Evolutionary conservation across 2,329 filamentous ascomycete species (phyloP).

Genomic region (Fusarium musae): DNA sequence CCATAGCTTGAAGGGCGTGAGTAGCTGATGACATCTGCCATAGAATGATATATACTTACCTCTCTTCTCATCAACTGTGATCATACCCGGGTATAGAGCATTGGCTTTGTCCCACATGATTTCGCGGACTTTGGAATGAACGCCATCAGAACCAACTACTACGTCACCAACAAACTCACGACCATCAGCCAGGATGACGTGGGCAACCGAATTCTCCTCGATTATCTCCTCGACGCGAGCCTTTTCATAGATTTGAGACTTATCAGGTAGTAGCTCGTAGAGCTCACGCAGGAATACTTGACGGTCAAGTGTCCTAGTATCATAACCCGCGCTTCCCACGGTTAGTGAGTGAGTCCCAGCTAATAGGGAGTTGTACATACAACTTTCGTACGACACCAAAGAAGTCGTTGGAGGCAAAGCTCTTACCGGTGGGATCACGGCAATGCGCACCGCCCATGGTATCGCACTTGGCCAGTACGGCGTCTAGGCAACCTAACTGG

Average conservation of each 20-base stretch:
- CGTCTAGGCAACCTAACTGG: neutral
- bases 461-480: neutral
- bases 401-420: neutral
- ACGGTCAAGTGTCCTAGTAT: neutral
- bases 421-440: neutral
- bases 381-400: neutral
- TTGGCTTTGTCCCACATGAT: neutral
- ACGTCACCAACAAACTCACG: neutral
- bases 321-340: neutral
- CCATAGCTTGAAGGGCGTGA: neutral
- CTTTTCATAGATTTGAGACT: neutral
- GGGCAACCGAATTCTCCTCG: neutral
- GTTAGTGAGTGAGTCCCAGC: neutral
- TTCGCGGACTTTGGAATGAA: neutral
- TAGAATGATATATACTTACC: too few species aligned
- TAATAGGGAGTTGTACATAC: neutral
- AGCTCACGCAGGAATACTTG: neutral
- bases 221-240: neutral
- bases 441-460: neutral
- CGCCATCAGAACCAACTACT: neutral
- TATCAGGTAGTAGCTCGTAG: neutral
- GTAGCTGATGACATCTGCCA: accelerated
- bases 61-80: neutral
- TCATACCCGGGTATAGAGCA: neutral
- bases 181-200: neutral